phyloP scores from a whole-genome alignment of 768 basidiomycete species.

The Lyophyllum decastes region DNA sequence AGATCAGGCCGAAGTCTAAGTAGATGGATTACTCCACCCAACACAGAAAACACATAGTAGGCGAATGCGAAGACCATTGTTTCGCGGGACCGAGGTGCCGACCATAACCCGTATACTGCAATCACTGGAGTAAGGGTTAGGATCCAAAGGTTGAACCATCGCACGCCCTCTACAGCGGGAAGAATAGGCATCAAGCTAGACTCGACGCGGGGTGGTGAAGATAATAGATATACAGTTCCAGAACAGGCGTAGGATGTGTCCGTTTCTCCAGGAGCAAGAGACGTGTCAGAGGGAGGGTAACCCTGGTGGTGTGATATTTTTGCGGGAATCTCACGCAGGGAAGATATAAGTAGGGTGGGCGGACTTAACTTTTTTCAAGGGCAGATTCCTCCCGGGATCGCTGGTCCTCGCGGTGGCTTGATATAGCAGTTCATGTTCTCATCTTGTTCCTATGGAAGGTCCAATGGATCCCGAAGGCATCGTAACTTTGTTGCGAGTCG shows the following conservation, averaged over 20 bases:
- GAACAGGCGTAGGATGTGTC: neutral
- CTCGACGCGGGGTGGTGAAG: neutral
- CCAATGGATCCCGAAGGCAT: neutral
- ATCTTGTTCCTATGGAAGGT: slow-evolving; percentile 7
- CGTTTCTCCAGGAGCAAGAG: neutral
- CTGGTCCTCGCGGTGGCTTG: slow-evolving; percentile 11
- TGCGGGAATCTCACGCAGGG: slow-evolving; percentile 12
- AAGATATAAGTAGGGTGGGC: slow-evolving; percentile 14
- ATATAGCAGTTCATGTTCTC: slow-evolving; percentile 15
- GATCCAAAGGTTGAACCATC: slow-evolving; percentile 78
- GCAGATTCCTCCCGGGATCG: slow-evolving; percentile 22
- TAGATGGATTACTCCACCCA: slow-evolving; percentile 48
- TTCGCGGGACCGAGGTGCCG: slow-evolving; percentile 41
- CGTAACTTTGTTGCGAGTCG: slow-evolving; percentile 9
- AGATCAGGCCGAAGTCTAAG: slow-evolving; percentile 14
- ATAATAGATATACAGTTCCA: neutral
- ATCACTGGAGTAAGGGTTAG: slow-evolving; percentile 72
- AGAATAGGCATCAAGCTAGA: slow-evolving; percentile 26
- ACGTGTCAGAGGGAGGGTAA: slow-evolving; percentile 4
- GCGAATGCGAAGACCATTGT: slow-evolving; percentile 63
- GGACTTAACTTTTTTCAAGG: slow-evolving; percentile 19
- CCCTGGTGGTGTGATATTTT: slow-evolving; percentile 7
- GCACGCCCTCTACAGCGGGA: slow-evolving; percentile 55
- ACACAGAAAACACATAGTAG: slow-evolving; percentile 88
- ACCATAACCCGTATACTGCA: slow-evolving; percentile 66